Base-by-base conservation (phyloP, 805 yeast species). In the Debaryomyces prosopidis region DNA sequence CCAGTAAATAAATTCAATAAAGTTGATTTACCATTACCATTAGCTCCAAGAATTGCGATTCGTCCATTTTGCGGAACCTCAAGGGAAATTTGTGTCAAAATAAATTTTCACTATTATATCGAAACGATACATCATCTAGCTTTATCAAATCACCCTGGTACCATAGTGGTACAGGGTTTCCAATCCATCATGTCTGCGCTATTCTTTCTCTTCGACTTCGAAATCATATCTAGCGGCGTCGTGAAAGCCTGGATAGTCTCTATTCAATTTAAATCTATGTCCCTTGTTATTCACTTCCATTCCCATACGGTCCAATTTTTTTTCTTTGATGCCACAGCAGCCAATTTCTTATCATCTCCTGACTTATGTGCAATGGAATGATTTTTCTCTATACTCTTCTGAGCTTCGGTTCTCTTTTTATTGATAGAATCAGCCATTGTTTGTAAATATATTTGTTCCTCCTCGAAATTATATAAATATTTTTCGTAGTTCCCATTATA, bases 1-100 rank as follows among this genome's bases (percentile, higher is more conserved):
- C 40, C 30, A 59, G 92, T 91, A 71, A 86, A 81, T 59, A 91
- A 90, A 76, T 89, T 86, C 95, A 94, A 90, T 73, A 91, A 70
- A 56, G 77, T 72, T 49, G 77, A 72, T 62, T 72, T 72, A 70
- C 77, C 77, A 48, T 76, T 75, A 71, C 77, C 77, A 63, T 72
- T 72, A 55, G 76, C 26, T 23, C 26, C 26, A 23, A 23, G 26
- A 23, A 23, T 23, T 23, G 26, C 26, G 9, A 23, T 23, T 76
- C 40, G 18, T 19, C 18, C 9, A 12, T 30, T 17, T 14, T 37
- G 40, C 12, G 31, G n/a, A 11, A 37, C 31, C n/a, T 17, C 16
- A n/a, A 37, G 18, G 23, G 28, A 19, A n/a, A 20, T 30, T 37
- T 28, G n/a, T 12, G 31, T 26, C 8, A 37, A 20, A 16, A 37